Evolutionary conservation across 2,329 filamentous ascomycete species (phyloP).

Genomic region (Penicillium sp.): DNA sequence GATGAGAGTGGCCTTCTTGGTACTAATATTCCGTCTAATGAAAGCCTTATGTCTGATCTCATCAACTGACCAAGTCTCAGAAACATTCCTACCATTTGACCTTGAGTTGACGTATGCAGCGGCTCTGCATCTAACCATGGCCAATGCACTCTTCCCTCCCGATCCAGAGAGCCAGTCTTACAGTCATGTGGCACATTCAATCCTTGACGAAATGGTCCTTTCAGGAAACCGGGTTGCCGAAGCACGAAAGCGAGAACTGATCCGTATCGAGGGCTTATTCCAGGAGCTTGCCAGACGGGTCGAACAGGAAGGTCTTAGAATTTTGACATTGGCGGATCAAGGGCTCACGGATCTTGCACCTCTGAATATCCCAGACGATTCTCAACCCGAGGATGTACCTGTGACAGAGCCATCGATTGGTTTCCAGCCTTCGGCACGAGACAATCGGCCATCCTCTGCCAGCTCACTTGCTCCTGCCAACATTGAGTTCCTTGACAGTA

Average conservation of each 20-base stretch:
- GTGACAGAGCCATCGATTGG: neutral
- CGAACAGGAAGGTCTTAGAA: constrained; percentile 38
- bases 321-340: constrained; percentile 22
- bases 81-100: constrained; percentile 21
- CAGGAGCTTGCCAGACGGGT: constrained; percentile 35
- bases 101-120: constrained; percentile 20
- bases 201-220: constrained; percentile 45
- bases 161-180: constrained; percentile 12
- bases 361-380: neutral
- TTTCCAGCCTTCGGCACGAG: neutral
- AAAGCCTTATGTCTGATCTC: neutral
- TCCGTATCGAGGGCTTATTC: constrained; percentile 38
- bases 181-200: constrained; percentile 27
- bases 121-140: constrained; percentile 18
- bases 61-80: neutral
- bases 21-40: constrained; percentile 16
- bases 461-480: neutral
- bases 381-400: neutral
- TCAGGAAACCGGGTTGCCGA: constrained; percentile 45
- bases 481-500: constrained; percentile 36
- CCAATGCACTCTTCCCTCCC: constrained; percentile 16
- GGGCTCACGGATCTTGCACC: constrained; percentile 17
- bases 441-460: neutral
- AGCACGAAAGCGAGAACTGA: constrained; percentile 44
- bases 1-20: constrained; percentile 44